phyloP scores from a whole-genome alignment of 345 rosid species.

The Syzygium grande region DNA sequence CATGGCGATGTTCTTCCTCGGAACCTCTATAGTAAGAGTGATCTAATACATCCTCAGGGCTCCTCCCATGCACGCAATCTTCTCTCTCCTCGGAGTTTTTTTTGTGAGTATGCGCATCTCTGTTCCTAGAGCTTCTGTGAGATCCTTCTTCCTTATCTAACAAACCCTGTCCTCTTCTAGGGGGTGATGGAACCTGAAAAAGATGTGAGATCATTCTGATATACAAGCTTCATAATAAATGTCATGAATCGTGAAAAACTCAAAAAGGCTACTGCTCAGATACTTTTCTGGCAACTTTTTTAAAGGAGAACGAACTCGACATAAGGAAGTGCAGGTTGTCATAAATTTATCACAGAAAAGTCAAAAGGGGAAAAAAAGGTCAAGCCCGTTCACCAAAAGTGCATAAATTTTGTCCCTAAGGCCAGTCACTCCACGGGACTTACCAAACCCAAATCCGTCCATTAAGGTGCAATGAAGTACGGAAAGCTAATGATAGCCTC shows the following conservation, averaged over 20 bases:
- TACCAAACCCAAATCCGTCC: background rate
- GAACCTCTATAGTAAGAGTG: background rate
- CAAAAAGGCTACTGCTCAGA: background rate
- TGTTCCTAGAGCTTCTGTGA: slow-evolving; percentile 12
- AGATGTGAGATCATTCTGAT: background rate
- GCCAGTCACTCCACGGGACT: background rate
- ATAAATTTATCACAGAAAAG: background rate
- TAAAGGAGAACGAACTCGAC: background rate
- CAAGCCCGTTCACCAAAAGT: background rate
- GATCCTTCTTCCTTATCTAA: slow-evolving; percentile 22
- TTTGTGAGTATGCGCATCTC: slow-evolving; percentile 20
- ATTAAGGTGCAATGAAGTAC: background rate
- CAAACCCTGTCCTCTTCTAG: slow-evolving; percentile 46
- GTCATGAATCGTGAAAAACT: background rate
- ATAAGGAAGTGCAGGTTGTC: background rate
- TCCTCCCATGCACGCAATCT: slow-evolving; percentile 11
- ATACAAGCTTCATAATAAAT: background rate
- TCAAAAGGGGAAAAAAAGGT: background rate
- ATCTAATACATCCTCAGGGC: slow-evolving; percentile 9
- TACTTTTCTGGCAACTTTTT: background rate
- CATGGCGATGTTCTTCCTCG: background rate
- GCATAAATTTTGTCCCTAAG: background rate
- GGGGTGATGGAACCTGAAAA: slow-evolving; percentile 80
- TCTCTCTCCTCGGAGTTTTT: slow-evolving; percentile 7
- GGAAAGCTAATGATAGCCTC: background rate